Evolutionary conservation across 2,329 filamentous ascomycete genomes (phyloP), one percentile per base, ranked within the genome.

Genomic region (Fusarium xylarioides): DNA sequence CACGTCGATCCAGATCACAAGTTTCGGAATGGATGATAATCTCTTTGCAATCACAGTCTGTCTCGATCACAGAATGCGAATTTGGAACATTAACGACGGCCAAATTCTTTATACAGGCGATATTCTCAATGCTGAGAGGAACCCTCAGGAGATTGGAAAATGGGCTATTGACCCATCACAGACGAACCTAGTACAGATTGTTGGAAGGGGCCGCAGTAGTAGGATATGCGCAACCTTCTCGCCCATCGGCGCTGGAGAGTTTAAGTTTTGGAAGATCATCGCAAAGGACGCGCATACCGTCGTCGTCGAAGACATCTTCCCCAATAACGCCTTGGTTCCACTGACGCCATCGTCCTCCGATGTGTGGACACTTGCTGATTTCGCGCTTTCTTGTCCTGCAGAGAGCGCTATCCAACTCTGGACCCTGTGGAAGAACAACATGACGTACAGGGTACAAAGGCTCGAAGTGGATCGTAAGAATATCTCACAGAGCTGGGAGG

Each of bases 241-340:
- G 16, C 95, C 96, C 1, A 90, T 96, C 71, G 93, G 95, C 35
- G 89, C 91, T 44, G 93, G 96, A 40, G 92, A 95, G 79, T 98
- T 99, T 87, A 98, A 97, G 81, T 95, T 99, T 79, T 99, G 95
- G 94, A 87, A 85, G 73, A 82, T 90, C n/a, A 89, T 89, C 59
- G 89, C 92, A 23, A 89, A 91, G 74, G 89, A 91, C 59, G 88
- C 88, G 75, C 86, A 92, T 76, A 86, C 84, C 5, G 80, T 94
- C 26, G 86, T 91, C 14, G 86, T 97, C 19, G 88, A 90, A 70
- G 94, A 97, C 75, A 84, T 94, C 28, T 95, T 93, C 74, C 88
- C 92, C 0, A 85, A 87, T 43, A 77, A 80, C 53, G 77, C 77
- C 18, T 85, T 96, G 37, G 86, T 92, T 32, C 93, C 95, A 4